Percentiles rank a stretch among this genome's conserved stretches.
These are phyloP conservation scores for Malassezia nana DNA, from an alignment of 1,284 basidiomycete genomes.

Conservation along the genomic window DNA sequence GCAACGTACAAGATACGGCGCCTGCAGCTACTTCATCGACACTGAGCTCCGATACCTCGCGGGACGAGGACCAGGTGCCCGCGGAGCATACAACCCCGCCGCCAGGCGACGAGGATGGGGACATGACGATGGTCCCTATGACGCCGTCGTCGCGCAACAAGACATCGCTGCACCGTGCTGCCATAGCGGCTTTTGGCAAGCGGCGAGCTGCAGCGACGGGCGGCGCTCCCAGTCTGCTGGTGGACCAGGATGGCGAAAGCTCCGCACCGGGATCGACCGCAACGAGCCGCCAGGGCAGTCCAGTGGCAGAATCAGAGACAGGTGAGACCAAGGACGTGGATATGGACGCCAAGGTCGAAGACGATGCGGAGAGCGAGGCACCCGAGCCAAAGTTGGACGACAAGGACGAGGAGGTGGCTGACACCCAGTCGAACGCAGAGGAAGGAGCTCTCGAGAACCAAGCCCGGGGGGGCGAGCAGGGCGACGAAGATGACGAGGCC, in stretches of 20 bases:
- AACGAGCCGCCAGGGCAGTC: constrained; percentile 28
- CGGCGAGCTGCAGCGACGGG: constrained; percentile 37
- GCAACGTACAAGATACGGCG: neutral
- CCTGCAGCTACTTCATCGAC: neutral
- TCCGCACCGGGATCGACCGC: constrained; percentile 25
- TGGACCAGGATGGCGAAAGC: constrained; percentile 28
- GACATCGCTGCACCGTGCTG: constrained; percentile 8
- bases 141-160: neutral
- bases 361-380: neutral
- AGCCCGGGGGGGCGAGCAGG: constrained; percentile 3
- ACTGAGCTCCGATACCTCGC: constrained; percentile 19
- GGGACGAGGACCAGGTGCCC: constrained; percentile 22
- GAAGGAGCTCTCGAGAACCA: neutral
- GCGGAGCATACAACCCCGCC: constrained; percentile 9
- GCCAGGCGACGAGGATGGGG: constrained; percentile 24
- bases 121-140: neutral
- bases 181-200: constrained; percentile 20
- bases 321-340: neutral
- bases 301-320: constrained; percentile 10
- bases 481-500: constrained; percentile 20
- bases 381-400: neutral
- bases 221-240: constrained; percentile 32
- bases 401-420: constrained; percentile 2
- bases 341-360: constrained; percentile 6
- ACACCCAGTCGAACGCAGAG: constrained; percentile 1